These are phyloP conservation scores for Naganishia albida DNA, from an alignment of 1,284 basidiomycete species.

Conservation along the genomic window DNA sequence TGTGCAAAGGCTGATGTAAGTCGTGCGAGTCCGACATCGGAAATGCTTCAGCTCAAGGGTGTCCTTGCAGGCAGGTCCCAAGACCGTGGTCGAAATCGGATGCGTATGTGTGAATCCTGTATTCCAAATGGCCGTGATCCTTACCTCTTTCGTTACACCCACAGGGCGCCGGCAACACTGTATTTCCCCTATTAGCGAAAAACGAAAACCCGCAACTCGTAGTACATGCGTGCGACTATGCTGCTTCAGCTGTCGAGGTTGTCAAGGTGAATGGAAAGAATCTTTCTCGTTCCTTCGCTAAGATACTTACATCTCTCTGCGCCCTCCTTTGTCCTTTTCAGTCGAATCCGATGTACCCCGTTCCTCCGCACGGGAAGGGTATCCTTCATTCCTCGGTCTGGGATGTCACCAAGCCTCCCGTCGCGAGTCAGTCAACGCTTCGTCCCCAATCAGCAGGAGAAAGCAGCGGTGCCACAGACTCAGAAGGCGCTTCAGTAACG, in stretches of 20 bases:
- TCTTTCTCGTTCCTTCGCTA: neutral
- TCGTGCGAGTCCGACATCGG: constrained; percentile 16
- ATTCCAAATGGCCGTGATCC: neutral
- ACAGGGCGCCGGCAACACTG: constrained; percentile 85
- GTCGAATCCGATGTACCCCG: constrained; percentile 70
- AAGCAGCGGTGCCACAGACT: neutral
- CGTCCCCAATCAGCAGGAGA: constrained; percentile 14
- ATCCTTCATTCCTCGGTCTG: constrained; percentile 75
- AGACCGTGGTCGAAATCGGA: constrained; percentile 77
- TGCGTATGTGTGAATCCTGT: constrained; percentile 62
- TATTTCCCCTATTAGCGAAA: constrained; percentile 79
- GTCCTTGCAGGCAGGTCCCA: constrained; percentile 66
- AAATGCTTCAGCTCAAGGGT: neutral
- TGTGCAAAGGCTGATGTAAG: constrained; percentile 68
- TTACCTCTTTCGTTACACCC: constrained; percentile 34
- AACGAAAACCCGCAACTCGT: constrained; percentile 79
- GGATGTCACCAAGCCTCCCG: constrained; percentile 73
- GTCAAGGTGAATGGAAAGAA: constrained; percentile 65
- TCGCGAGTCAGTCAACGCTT: constrained; percentile 25
- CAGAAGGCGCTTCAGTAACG: neutral
- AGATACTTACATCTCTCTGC: neutral
- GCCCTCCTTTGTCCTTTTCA: constrained; percentile 39
- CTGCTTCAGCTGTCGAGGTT: constrained; percentile 82
- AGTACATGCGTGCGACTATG: constrained; percentile 87
- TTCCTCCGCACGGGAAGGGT: constrained; percentile 66